These are phyloP conservation scores for Trichoderma sp. DNA, from an alignment of 2,329 filamentous ascomycete species.

Conservation along the genomic window DNA sequence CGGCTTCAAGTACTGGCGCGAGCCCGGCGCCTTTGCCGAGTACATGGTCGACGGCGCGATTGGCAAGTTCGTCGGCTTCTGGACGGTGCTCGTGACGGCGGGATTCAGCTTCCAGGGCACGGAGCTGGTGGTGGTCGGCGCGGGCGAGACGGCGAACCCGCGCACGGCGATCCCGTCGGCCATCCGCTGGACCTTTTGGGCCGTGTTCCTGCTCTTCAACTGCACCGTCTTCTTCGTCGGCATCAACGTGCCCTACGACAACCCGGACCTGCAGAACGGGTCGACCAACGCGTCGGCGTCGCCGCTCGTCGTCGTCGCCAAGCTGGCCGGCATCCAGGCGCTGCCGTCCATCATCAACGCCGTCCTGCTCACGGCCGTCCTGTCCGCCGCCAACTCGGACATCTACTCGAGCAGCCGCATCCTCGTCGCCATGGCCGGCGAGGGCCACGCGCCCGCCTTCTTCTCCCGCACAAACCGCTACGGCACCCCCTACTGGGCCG, in stretches of 20 bases:
- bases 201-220: constrained; percentile 70
- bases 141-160: constrained; percentile 74
- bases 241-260: constrained; percentile 67
- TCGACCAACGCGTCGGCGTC: constrained; percentile 64
- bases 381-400: constrained; percentile 77
- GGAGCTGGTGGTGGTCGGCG: constrained; percentile 77
- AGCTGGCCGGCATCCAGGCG: constrained; percentile 63
- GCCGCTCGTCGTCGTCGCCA: constrained; percentile 63
- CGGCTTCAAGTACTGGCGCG: constrained; percentile 71
- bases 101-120: constrained; percentile 73
- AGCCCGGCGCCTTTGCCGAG: constrained; percentile 68
- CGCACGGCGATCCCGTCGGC: constrained; percentile 71
- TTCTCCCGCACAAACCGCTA: constrained; percentile 61
- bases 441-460: constrained; percentile 63
- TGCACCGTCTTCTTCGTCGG: constrained; percentile 70
- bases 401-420: constrained; percentile 73
- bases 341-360: constrained; percentile 75
- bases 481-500: constrained; percentile 65
- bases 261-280: constrained; percentile 54
- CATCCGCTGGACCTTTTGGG: constrained; percentile 74
- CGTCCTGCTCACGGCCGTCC: constrained; percentile 74
- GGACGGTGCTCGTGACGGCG: constrained; percentile 68
- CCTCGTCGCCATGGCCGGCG: constrained; percentile 65
- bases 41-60: constrained; percentile 57
- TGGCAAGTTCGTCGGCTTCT: constrained; percentile 69